Conservation (phyloP, 257 asterid genomes). For the Solanum bulbocastanum region DNA sequence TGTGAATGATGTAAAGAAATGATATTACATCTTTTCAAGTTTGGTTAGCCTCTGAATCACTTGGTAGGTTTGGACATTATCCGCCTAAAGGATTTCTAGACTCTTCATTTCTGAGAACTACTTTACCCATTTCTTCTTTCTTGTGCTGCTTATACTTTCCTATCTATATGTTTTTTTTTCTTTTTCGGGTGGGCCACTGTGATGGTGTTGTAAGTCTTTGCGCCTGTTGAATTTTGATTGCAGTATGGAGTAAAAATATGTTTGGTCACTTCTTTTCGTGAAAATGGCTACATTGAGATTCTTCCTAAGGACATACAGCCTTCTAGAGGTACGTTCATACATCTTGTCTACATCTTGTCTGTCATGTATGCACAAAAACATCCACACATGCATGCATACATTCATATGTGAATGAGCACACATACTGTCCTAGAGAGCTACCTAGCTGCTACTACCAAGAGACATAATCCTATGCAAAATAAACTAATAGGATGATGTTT, state of each 20-base stretch:
- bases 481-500: background rate
- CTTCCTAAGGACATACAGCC: conserved; percentile 60
- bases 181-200: background rate
- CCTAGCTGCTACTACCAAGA: background rate
- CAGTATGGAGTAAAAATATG: conserved; percentile 83
- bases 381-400: background rate
- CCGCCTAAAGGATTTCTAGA: background rate
- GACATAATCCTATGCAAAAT: background rate
- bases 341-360: background rate
- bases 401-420: background rate
- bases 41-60: background rate
- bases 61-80: background rate
- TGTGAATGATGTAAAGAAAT: background rate
- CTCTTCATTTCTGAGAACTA: background rate
- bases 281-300: conserved; percentile 72
- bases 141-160: background rate
- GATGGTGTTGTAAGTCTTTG: background rate
- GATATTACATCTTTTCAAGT: background rate
- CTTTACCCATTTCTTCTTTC: background rate
- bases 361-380: background rate
- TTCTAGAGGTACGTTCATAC: conserved; percentile 49
- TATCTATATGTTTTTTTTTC: background rate
- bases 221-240: background rate
- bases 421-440: background rate
- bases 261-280: conserved; percentile 81